These are phyloP conservation scores for Yamadazyma buinensis DNA, from an alignment of 1,139 yeast genomes.

Conservation along the genomic window DNA sequence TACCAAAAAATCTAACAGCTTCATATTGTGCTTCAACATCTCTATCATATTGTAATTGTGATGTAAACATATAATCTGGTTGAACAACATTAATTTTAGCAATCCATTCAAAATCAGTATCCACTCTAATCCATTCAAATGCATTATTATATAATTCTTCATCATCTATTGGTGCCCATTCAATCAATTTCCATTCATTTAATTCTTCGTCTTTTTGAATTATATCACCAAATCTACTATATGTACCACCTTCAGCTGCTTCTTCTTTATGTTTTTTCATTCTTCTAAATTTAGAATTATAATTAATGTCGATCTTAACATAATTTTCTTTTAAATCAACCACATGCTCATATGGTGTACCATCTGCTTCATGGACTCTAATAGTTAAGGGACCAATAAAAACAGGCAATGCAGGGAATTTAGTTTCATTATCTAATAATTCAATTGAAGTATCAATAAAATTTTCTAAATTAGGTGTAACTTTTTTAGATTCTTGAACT, in stretches of 20 bases:
- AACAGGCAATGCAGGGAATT: conserved; percentile 41
- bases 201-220: conserved; percentile 58
- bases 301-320: conserved; percentile 88
- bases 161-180: conserved; percentile 71
- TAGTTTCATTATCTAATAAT: conserved; percentile 37
- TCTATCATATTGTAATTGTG: conserved; percentile 90
- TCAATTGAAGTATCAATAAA: conserved; percentile 48
- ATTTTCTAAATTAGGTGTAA: conserved; percentile 31
- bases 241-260: conserved; percentile 40
- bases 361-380: conserved; percentile 96
- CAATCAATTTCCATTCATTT: conserved; percentile 68
- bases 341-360: conserved; percentile 98
- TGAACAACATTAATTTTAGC: conserved; percentile 77
- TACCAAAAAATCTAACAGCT: conserved; percentile 71
- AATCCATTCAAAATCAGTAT: conserved; percentile 97
- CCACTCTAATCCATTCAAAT: conserved; percentile 95
- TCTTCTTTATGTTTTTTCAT: conserved; percentile 51
- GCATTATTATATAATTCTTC: conserved; percentile 69
- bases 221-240: conserved; percentile 76
- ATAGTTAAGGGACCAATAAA: conserved; percentile 96
- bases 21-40: conserved; percentile 96
- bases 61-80: conserved; percentile 92
- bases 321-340: conserved; percentile 84
- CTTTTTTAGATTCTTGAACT: conserved; percentile 47
- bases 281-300: conserved; percentile 85